These are phyloP conservation scores for Clonostachys rosea DNA, from an alignment of 2,329 filamentous ascomycete genomes.

Conservation along the genomic window DNA sequence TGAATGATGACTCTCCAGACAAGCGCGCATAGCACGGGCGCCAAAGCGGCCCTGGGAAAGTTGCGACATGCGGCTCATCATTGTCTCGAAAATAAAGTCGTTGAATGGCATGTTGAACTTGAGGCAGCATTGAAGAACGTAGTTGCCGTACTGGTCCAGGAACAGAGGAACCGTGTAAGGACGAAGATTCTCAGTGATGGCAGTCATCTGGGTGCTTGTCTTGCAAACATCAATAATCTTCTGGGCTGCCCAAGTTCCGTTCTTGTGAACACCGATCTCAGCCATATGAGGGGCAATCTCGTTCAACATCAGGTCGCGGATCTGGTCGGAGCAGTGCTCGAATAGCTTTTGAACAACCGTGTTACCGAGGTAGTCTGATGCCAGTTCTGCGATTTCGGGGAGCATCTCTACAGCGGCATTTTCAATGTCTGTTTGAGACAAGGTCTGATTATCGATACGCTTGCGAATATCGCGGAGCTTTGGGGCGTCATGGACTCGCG, in stretches of 20 bases:
- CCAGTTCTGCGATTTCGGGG: conserved; percentile 89
- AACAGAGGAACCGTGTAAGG: conserved; percentile 89
- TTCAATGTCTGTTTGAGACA: conserved; percentile 84
- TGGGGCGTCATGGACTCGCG: conserved; percentile 86
- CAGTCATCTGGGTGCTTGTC: conserved; percentile 72
- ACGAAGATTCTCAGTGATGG: conserved; percentile 80
- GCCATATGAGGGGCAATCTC: conserved; percentile 89
- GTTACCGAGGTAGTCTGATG: conserved; percentile 96
- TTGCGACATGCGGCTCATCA: conserved; percentile 93
- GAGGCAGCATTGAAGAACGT: conserved; percentile 93
- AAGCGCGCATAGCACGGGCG: conserved; percentile 92
- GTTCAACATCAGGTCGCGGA: conserved; percentile 85
- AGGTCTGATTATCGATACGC: conserved; percentile 91
- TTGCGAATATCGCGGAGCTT: conserved; percentile 95
- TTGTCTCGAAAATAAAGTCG: conserved; percentile 96
- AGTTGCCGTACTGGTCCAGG: conserved; percentile 97
- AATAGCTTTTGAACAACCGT: conserved; percentile 99
- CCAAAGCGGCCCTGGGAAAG: conserved; percentile 90
- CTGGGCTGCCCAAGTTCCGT: conserved; percentile 97
- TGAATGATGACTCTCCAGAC: conserved; percentile 90
- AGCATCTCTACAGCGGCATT: conserved; percentile 91
- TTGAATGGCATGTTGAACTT: conserved; percentile 88
- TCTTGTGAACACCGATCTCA: conserved; percentile 98
- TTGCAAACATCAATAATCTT: conserved; percentile 98
- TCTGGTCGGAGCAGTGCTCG: conserved; percentile 86